A percentile compares a stretch with the other conserved stretches of the same genome.
Conservation (phyloP, 2,329 filamentous ascomycete genomes). For the Canariomyces notabilis region DNA sequence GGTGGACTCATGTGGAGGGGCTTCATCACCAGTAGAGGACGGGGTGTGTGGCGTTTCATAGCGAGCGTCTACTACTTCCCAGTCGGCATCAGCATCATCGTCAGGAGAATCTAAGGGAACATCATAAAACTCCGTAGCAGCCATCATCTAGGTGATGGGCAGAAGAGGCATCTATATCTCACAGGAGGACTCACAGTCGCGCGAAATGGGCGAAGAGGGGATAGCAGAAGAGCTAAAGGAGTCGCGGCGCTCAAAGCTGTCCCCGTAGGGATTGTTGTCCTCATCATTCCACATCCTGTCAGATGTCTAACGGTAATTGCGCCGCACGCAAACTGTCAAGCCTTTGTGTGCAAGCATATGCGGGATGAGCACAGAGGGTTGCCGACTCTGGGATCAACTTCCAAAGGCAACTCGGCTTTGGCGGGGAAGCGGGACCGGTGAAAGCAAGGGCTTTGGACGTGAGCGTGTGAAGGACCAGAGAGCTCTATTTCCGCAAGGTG, state of each 20-base stretch:
- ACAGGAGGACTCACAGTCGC: slow-evolving; percentile 47
- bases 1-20: slow-evolving; percentile 39
- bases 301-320: not conserved
- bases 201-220: slow-evolving; percentile 56
- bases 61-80: slow-evolving; percentile 45
- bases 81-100: slow-evolving; percentile 41
- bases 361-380: not conserved
- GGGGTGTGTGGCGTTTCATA: slow-evolving; percentile 68
- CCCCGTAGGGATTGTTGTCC: slow-evolving; percentile 94
- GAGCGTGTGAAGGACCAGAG: no score
- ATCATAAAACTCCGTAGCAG: slow-evolving; percentile 28
- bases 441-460: no score
- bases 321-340: slow-evolving; percentile 3
- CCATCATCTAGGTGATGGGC: slow-evolving; percentile 3
- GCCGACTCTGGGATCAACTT: not conserved
- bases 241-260: slow-evolving; percentile 82
- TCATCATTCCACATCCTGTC: slow-evolving; percentile 92
- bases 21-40: slow-evolving; percentile 63
- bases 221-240: slow-evolving; percentile 66
- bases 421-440: slow-evolving; percentile 1
- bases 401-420: not conserved
- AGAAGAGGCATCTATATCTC: not conserved
- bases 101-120: slow-evolving; percentile 23
- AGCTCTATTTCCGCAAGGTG: not conserved
- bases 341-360: slow-evolving; percentile 4